Evolutionary conservation across 345 rosid genomes (phyloP).

Genomic region (Gossypium arboreum): DNA sequence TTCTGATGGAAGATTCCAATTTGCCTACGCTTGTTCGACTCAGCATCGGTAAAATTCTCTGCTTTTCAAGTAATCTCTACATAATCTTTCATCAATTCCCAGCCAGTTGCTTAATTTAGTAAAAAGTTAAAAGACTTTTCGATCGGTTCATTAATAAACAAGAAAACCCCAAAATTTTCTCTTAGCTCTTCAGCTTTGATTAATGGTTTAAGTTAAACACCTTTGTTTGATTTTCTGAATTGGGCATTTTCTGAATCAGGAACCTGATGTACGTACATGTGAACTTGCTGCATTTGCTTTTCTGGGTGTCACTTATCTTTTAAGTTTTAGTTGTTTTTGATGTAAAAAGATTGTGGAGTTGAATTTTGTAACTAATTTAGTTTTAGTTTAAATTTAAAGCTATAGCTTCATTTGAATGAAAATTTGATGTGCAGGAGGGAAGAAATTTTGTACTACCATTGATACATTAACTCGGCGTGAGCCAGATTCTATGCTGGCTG

Average conservation of each 20-base stretch:
- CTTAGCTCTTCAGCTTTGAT: neutral
- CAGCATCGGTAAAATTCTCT: constrained; percentile 52
- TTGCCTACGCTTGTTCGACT: constrained; percentile 64
- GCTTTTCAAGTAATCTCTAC: neutral
- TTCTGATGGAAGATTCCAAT: constrained; percentile 32
- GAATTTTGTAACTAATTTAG: neutral
- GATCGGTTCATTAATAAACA: neutral
- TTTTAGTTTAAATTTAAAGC: neutral
- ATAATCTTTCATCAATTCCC: neutral
- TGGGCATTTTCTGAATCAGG: neutral
- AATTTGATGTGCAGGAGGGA: constrained; percentile 53
- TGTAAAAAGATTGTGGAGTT: neutral
- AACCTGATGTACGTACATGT: neutral
- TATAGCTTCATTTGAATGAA: neutral
- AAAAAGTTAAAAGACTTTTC: neutral
- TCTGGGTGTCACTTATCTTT: neutral
- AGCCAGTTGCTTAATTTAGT: neutral
- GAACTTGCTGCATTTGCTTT: constrained; percentile 1
- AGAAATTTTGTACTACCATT: constrained; percentile 68
- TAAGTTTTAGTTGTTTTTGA: neutral
- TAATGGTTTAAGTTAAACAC: neutral
- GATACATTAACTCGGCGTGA: constrained; percentile 89
- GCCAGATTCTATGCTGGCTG: constrained; percentile 92
- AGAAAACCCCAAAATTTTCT: neutral
- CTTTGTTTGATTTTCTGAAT: neutral